A percentile compares a stretch with the other conserved stretches of the same genome.
Evolutionary conservation across 495 filamentous ascomycete genomes (phyloP).

Genomic region (Xylaria palmicola): DNA sequence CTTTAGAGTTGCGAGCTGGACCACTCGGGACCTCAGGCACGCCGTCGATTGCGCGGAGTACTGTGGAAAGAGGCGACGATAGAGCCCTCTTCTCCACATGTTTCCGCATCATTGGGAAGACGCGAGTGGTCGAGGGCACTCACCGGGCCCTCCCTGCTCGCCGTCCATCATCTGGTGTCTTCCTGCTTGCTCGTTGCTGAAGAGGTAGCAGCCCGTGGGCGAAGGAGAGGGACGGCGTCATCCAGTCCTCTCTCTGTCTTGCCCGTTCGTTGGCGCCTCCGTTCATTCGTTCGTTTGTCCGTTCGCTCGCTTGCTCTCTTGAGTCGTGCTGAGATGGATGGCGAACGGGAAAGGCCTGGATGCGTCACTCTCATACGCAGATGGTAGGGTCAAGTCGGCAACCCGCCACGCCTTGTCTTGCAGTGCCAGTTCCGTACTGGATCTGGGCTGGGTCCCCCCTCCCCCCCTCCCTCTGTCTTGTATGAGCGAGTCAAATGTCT

Average conservation of each 20-base stretch:
- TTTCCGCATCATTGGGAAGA: conserved; percentile 6
- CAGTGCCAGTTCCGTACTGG: conserved; percentile 11
- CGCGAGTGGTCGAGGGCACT: conserved; percentile 14
- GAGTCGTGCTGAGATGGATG: neutral
- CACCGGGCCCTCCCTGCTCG: conserved; percentile 14
- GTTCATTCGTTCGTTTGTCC: no score
- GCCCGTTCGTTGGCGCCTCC: no score
- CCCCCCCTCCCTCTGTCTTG: conserved; percentile 17
- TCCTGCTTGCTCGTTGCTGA: neutral
- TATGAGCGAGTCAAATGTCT: conserved; percentile 15
- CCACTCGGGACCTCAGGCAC: conserved; percentile 6
- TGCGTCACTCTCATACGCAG: neutral
- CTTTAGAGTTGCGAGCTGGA: neutral
- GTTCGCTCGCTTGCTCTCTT: neutral
- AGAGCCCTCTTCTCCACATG: conserved; percentile 8
- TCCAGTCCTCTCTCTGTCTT: neutral
- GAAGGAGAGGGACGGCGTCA: neutral
- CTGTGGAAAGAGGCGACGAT: conserved; percentile 1
- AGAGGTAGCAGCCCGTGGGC: conserved; percentile 1
- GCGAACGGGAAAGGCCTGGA: neutral
- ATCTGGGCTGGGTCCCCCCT: neutral
- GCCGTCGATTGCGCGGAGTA: neutral
- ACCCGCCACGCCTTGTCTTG: conserved; percentile 16
- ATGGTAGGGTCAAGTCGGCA: conserved; percentile 5
- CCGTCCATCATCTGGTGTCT: conserved; percentile 2